Base-by-base conservation (phyloP, 345 rosid species). In the Atalantia buxifolia region DNA sequence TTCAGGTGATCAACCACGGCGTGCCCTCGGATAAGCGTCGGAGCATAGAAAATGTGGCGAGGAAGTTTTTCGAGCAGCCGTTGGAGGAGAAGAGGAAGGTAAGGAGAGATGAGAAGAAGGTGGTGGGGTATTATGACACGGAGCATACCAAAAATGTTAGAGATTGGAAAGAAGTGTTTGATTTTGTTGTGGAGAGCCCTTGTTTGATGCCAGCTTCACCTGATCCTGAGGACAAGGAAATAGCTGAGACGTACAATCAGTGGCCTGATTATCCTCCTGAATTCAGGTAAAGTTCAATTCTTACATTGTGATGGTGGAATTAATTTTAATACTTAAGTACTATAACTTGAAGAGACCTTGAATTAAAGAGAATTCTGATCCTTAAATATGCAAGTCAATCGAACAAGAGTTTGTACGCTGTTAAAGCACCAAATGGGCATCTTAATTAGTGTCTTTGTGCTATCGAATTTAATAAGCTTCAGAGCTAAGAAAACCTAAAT, bases 161-260 rank as follows among this genome's bases (percentile, higher is more conserved):
- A 78, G 91, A 88, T 57, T 86, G 91, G 91, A 88, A 83, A 76
- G 89, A 88, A 42, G 85, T 88, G 31, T 86, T 84, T 71, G 91
- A 88, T 74, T 70, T 78, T 30, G 69, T 22, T 10, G 67, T 79
- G n/a, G 28, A 72, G 10, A 40, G 74, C 27, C 87, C 86, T 56
- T 79, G 76, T 6, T 24, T 77, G 6, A 33, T 82, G 25, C 81
- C 85, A 4, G 81, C 88, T 45, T 83, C 88, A 0, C 42, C 31
- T 71, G 63, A 62, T 8, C 78, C 80, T 0, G 82, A 74, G 40
- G 84, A 83, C 35, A 36, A 72, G 31, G 82, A 73, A n/a, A 24
- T 83, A 2, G 45, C 14, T 13, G 40, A 62, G 40, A 76, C 3
- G 13, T 14, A 24, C 5, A 45, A 45, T 45, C 33, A 27, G 31